phyloP scores from a whole-genome alignment of 495 filamentous ascomycete genomes.

The Aspergillus heteromorphus region DNA sequence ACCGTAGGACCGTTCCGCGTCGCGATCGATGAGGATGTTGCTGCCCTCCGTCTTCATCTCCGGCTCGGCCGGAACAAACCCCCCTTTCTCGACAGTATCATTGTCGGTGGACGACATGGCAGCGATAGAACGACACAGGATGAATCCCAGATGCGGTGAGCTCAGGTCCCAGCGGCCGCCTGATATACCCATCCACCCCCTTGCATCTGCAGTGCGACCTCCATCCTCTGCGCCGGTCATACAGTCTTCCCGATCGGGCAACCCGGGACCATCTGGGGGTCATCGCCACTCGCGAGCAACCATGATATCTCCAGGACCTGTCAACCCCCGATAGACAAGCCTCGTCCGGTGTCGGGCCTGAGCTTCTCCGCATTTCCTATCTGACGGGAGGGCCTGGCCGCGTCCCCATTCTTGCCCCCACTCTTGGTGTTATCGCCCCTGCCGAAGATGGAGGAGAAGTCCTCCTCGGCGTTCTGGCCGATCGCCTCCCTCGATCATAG shows the following conservation, averaged over 20 bases:
- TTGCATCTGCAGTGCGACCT: conserved; percentile 3
- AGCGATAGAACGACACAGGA: not conserved
- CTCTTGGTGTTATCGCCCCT: not conserved
- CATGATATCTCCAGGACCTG: no score
- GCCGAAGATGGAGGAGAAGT: no score
- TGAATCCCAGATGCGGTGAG: no score
- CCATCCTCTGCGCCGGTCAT: not conserved
- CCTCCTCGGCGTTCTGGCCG: conserved; percentile 1
- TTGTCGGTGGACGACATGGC: not conserved
- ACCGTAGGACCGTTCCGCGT: conserved; percentile 23
- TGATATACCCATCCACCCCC: not conserved
- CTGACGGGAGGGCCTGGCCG: not conserved
- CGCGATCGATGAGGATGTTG: conserved; percentile 14
- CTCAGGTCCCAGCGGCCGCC: not conserved
- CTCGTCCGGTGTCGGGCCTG: no score
- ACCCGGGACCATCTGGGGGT: not conserved
- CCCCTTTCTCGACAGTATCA: not conserved
- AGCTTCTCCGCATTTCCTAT: not conserved
- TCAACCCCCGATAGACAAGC: not conserved
- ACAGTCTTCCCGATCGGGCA: not conserved
- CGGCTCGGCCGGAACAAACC: not conserved
- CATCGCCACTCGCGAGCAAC: not conserved
- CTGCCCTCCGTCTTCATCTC: not conserved
- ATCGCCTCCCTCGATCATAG: not conserved
- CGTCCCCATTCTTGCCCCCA: not conserved